Evolutionary conservation across 2,329 filamentous ascomycete species (phyloP), one percentile per base, ranked within the genome.

Genomic region (Raffaelea arxii): DNA sequence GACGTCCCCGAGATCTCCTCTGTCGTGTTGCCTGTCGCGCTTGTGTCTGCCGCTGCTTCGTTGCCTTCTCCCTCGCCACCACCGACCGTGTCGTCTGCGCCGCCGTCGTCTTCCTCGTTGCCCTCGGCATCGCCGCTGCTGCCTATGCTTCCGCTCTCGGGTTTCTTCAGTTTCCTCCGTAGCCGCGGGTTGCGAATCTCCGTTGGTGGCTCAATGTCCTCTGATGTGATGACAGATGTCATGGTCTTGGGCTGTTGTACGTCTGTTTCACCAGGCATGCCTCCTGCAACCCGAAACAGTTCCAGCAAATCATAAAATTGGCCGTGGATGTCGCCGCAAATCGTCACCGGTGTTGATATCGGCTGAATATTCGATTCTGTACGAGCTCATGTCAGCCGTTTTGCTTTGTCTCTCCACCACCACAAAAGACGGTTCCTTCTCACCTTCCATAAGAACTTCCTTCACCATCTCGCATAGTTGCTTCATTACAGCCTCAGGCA

Each of bases 251-350:
- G 83, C 14, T 77, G 69, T 59, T 89, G 76, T 23, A 81, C 74
- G 51, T 82, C 77, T 35, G 78, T 77, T 57, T 94, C 86, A 58
- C 88, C 88, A 11, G 92, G 92, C 86, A 97, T 96, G 54, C 92
- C 92, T 51, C 92, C 92, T 41, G 91, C 89, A 36, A 98, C 91
- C 46, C 90, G 84, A 68, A 98, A 98, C 43, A 98, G 80, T 71
- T 98, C 92, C 51, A 97, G 80, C 10, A 98, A 75, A 65, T 98
- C 92, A 68, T 98, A 97, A 65, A 97, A 97, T 68, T 98, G 92
- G 57, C 92, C 92, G 67, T 98, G 92, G 52, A 98, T 97, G 63
- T 98, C 92, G 61, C 92, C 92, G 61, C 92, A 97, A 53, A 98
- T 85, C 5, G 92, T 98, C 52, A 98, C 92, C 6, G 92, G 92